These are phyloP conservation scores for Juncus inflexus DNA, from an alignment of 176 grass and related monocot species.

Conservation along the genomic window DNA sequence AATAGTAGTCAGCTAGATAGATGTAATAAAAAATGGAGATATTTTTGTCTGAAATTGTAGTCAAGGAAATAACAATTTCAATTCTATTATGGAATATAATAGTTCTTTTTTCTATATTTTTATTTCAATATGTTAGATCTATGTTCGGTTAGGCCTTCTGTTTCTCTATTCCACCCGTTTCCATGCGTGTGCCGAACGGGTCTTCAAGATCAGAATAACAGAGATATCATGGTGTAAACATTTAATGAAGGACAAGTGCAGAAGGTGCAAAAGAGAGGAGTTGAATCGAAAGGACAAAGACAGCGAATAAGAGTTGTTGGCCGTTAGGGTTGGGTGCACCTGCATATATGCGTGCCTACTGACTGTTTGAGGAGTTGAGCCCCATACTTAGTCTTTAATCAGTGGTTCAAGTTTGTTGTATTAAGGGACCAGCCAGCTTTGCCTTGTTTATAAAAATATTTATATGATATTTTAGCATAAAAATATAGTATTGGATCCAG, in stretches of 20 bases:
- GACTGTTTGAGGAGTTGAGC: neutral
- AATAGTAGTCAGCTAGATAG: neutral
- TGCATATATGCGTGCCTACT: too few species aligned
- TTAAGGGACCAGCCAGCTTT: neutral
- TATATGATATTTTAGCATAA: too few species aligned
- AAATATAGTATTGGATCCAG: too few species aligned
- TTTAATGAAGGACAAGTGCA: neutral
- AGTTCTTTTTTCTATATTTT: neutral
- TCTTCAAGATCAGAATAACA: too few species aligned
- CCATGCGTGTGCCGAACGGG: neutral
- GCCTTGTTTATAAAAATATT: too few species aligned
- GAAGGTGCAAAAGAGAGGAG: neutral
- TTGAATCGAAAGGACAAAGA: neutral
- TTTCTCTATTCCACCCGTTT: neutral
- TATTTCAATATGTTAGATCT: neutral
- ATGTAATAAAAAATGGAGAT: too few species aligned
- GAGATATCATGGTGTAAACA: neutral
- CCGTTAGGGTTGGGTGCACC: slow-evolving; percentile 1
- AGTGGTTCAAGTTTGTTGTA: neutral
- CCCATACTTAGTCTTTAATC: neutral
- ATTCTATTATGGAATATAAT: neutral
- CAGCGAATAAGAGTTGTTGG: slow-evolving; percentile 25
- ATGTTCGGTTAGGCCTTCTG: too few species aligned
- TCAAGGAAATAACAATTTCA: too few species aligned
- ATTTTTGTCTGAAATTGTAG: too few species aligned